phyloP scores from a whole-genome alignment of 2,329 filamentous ascomycete genomes.

The Venturia oleaginea region DNA sequence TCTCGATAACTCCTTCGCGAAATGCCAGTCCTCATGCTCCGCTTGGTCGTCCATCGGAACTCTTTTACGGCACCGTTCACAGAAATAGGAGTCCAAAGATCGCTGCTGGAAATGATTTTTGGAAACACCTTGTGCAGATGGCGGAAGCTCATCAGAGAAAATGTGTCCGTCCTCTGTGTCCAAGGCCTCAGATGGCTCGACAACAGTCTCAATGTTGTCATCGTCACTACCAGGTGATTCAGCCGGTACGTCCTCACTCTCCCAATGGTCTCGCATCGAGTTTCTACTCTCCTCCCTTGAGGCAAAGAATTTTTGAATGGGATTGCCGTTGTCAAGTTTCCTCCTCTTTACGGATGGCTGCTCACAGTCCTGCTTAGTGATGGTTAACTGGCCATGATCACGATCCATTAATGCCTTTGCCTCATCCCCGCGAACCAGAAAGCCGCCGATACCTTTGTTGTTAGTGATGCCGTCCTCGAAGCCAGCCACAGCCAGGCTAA shows the following conservation, averaged over 20 bases:
- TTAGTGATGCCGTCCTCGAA: slow-evolving; percentile 81
- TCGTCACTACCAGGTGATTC: background rate
- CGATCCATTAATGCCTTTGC: slow-evolving; percentile 38
- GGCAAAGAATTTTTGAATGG: slow-evolving; percentile 13
- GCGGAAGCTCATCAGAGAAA: slow-evolving; percentile 1
- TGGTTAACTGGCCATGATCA: slow-evolving; percentile 18
- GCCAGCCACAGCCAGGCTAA: slow-evolving; percentile 80
- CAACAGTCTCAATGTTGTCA: background rate
- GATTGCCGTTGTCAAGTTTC: slow-evolving; percentile 25
- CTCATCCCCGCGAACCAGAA: slow-evolving; percentile 61
- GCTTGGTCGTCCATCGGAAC: slow-evolving; percentile 51
- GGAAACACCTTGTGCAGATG: slow-evolving; percentile 14
- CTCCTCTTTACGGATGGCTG: slow-evolving; percentile 27
- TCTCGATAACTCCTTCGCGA: slow-evolving; percentile 75
- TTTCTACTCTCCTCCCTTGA: slow-evolving; percentile 4
- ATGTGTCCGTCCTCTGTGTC: background rate
- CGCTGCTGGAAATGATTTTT: slow-evolving; percentile 18
- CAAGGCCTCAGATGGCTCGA: background rate
- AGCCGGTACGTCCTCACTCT: background rate
- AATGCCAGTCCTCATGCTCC: slow-evolving; percentile 89
- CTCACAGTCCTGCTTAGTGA: slow-evolving; percentile 11
- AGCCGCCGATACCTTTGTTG: slow-evolving; percentile 78
- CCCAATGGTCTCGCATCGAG: background rate
- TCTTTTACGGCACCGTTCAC: slow-evolving; percentile 55
- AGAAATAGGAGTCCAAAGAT: slow-evolving; percentile 38